phyloP scores from a whole-genome alignment of 2,329 filamentous ascomycete genomes.

The Curvularia spicifera region DNA sequence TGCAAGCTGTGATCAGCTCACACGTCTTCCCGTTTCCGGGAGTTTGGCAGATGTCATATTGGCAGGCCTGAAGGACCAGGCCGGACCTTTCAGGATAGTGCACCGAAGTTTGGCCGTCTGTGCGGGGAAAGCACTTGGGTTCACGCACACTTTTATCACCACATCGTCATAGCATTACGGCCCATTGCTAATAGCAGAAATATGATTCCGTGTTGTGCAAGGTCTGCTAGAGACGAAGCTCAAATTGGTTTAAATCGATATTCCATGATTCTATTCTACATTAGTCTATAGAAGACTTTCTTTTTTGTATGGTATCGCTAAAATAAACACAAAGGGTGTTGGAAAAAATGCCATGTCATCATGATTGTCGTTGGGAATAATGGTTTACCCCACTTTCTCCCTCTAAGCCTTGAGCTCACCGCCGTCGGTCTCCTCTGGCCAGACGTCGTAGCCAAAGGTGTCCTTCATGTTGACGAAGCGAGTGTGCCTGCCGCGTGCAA shows the following conservation, averaged over 20 bases:
- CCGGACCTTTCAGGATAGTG: slow-evolving; percentile 7
- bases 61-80: neutral
- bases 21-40: neutral
- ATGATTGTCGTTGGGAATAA: slow-evolving; percentile 2
- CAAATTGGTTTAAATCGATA: slow-evolving; percentile 3
- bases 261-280: slow-evolving; percentile 22
- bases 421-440: slow-evolving; percentile 50
- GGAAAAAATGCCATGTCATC: slow-evolving; percentile 13
- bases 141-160: neutral
- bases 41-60: slow-evolving; percentile 4
- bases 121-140: slow-evolving; percentile 6
- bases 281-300: slow-evolving; percentile 23
- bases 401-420: slow-evolving; percentile 36
- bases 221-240: neutral
- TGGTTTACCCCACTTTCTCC: neutral
- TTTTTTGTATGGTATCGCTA: slow-evolving; percentile 31
- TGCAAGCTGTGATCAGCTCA: neutral
- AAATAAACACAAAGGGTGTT: slow-evolving; percentile 14
- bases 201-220: neutral
- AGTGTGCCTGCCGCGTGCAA: slow-evolving; percentile 69
- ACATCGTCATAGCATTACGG: neutral
- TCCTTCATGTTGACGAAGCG: slow-evolving; percentile 85
- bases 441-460: slow-evolving; percentile 75
- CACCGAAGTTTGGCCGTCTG: slow-evolving; percentile 7
- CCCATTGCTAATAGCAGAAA: neutral